Base-by-base conservation (phyloP, 208 protist genomes). In the Leptomonas seymouri region DNA sequence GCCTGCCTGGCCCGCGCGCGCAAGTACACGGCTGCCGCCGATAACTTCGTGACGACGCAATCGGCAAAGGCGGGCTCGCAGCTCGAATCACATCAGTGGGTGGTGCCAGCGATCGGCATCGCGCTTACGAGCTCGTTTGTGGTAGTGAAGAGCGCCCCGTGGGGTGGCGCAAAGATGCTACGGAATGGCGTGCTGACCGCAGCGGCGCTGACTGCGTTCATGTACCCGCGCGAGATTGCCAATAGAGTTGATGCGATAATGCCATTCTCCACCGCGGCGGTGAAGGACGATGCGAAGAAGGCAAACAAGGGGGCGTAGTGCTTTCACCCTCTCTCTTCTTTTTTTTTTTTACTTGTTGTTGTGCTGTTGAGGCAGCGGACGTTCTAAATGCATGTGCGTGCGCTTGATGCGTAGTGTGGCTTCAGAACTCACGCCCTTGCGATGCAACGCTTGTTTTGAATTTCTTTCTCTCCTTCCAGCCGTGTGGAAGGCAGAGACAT, bases 181-280 rank as follows among this genome's bases (percentile, higher is more conserved):
- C 87, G 90, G 42, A 95, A 95, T 60, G 86, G 90, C 11, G 54
- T 79, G 21, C 53, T 79, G 20, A 78, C 73, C 15, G 74, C 86
- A 16, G 66, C 61, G 36, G 41, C 71, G 45, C 78, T 91, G 31
- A 87, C 76, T 0, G 53, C 41, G 14, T 86, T 92, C 16, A 44
- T 88, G 16, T 90, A 88, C 55, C 90, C 90, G 0, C 81, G 77
- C 0, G 86, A 95, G 57, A 81, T 93, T 21, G 77, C 83, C 30
- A 36, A 46, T 16, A 39, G 50, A 1, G 45, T 79, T 0, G 87
- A 91, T 60, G 39, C 44, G 14, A 23, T 39, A 14, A 55, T 89
- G 54, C 86, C 84, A 25, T 91, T 90, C 34, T 69, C 71, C 20
- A 66, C 71, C 1, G 12, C 53, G 21, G 12, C 49, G 1, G n/a